phyloP scores from a whole-genome alignment of 2,329 filamentous ascomycete genomes.

The Penicillium oxalicum region DNA sequence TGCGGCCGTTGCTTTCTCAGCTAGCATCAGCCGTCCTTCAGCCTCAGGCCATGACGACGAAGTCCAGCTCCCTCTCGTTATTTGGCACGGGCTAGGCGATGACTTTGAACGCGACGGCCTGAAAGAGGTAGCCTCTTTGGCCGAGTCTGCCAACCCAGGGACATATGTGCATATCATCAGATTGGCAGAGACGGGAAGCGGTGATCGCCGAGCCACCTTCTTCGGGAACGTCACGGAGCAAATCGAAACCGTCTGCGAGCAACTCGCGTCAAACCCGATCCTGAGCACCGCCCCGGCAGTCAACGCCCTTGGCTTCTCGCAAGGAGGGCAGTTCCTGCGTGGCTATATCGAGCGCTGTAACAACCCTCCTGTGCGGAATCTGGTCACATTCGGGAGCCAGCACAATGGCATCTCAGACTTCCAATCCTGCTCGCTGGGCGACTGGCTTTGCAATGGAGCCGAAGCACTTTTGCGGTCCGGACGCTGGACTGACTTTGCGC shows the following conservation, averaged over 20 bases:
- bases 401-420: slow-evolving; percentile 90
- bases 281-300: slow-evolving; percentile 74
- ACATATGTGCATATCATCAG: slow-evolving; percentile 78
- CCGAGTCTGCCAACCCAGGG: slow-evolving; percentile 67
- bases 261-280: slow-evolving; percentile 68
- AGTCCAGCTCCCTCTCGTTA: slow-evolving; percentile 71
- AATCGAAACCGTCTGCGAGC: slow-evolving; percentile 68
- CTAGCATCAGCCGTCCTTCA: slow-evolving; percentile 12
- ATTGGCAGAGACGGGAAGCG: slow-evolving; percentile 58
- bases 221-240: slow-evolving; percentile 83
- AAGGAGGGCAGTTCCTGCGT: slow-evolving; percentile 93
- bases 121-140: slow-evolving; percentile 62
- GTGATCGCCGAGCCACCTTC: slow-evolving; percentile 79
- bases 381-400: slow-evolving; percentile 85
- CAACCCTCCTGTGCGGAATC: slow-evolving; percentile 62
- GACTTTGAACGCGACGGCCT: slow-evolving; percentile 70
- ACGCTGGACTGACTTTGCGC: slow-evolving; percentile 73
- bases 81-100: slow-evolving; percentile 81
- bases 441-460: slow-evolving; percentile 76
- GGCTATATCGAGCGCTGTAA: slow-evolving; percentile 87
- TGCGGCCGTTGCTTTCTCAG: slow-evolving; percentile 11
- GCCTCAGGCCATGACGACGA: slow-evolving; percentile 19
- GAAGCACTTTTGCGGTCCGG: slow-evolving; percentile 72
- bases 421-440: slow-evolving; percentile 60
- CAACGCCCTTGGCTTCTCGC: slow-evolving; percentile 90